These are phyloP conservation scores for Rhodotorula sp. DNA, from an alignment of 1,284 basidiomycete genomes.

Conservation along the genomic window DNA sequence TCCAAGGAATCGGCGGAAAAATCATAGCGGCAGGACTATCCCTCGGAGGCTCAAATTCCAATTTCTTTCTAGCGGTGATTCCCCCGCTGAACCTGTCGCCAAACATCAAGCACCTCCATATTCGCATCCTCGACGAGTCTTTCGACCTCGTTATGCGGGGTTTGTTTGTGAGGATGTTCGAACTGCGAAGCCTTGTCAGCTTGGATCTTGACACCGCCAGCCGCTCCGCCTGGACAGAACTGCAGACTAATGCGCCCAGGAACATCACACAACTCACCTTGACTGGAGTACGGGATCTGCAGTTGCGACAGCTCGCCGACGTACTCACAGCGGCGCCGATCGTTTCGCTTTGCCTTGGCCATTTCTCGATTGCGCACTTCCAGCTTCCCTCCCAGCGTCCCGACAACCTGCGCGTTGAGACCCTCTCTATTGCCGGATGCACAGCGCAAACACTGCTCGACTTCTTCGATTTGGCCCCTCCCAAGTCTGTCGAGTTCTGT, in stretches of 20 bases:
- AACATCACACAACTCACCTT: background rate
- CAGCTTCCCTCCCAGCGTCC: too few relatives aligned
- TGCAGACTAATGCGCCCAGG: too few relatives aligned
- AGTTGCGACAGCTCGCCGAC: background rate
- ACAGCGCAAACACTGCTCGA: background rate
- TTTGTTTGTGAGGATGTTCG: too few relatives aligned
- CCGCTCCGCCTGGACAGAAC: too few relatives aligned
- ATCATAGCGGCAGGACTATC: background rate
- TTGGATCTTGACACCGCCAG: constrained; percentile 4
- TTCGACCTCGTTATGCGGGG: too few relatives aligned
- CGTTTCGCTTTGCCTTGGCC: too few relatives aligned
- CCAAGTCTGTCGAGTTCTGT: constrained; percentile 4
- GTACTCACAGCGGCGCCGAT: background rate
- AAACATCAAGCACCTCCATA: background rate
- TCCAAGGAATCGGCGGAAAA: too few relatives aligned
- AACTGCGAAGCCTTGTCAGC: background rate
- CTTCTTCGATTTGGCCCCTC: background rate
- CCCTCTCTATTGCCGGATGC: background rate
- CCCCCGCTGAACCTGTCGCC: too few relatives aligned
- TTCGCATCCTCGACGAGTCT: too few relatives aligned
- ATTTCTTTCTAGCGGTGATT: too few relatives aligned
- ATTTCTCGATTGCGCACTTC: too few relatives aligned
- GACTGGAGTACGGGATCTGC: background rate
- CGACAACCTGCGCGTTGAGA: background rate
- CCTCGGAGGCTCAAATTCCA: too few relatives aligned